A percentile compares a stretch with the other conserved stretches of the same genome.
Evolutionary conservation across 2,329 filamentous ascomycete genomes (phyloP).

Genomic region (Neofusicoccum laricinum): DNA sequence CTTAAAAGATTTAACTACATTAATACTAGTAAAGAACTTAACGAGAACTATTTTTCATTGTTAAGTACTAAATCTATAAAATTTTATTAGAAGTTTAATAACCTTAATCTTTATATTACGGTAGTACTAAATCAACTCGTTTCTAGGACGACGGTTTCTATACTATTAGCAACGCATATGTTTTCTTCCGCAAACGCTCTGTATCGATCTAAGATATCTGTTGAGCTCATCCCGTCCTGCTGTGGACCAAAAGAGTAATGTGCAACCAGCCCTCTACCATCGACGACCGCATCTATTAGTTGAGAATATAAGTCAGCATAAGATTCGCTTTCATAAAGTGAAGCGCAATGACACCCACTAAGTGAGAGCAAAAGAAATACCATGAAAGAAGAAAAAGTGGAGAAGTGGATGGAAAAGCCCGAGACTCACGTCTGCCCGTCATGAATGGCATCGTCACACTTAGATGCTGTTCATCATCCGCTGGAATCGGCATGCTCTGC

Average conservation of each 20-base stretch:
- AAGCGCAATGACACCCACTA: too few relatives aligned
- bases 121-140: too few relatives aligned
- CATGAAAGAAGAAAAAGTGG: not conserved
- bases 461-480: conserved; percentile 48
- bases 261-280: not conserved
- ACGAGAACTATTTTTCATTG: too few relatives aligned
- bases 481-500: conserved; percentile 42
- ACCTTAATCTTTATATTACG: too few relatives aligned
- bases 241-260: conserved; percentile 1
- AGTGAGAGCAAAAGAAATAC: not conserved
- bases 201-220: conserved; percentile 7
- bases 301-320: not conserved
- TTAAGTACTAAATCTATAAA: too few relatives aligned
- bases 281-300: not conserved
- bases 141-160: too few relatives aligned
- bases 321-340: not conserved
- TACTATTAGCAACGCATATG: not conserved
- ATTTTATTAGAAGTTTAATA: too few relatives aligned
- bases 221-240: not conserved
- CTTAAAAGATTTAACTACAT: too few relatives aligned
- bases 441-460: conserved; percentile 37
- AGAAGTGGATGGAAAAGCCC: not conserved
- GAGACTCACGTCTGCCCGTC: conserved; percentile 34
- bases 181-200: not conserved
- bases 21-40: too few relatives aligned